Base-by-base conservation (phyloP, 257 asterid genomes). In the Nyctanthes arbortristis region DNA sequence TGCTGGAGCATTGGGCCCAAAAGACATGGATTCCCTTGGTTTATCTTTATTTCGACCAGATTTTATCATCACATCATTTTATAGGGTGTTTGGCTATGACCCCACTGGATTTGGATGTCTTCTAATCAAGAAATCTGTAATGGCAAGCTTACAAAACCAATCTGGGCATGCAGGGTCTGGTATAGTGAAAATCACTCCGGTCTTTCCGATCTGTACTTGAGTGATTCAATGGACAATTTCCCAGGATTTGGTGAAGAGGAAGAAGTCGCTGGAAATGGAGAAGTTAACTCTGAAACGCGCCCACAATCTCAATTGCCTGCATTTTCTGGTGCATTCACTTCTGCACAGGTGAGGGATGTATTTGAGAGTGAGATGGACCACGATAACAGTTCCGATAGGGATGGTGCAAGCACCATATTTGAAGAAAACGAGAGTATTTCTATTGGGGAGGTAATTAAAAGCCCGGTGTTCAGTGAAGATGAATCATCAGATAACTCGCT, bases 31-130 rank as follows among this genome's bases (percentile, higher is more conserved):
- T 73, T 91, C 99, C 58, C 96, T 94, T 29, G 99, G 99, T 6
- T 73, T 94, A 80, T 94, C 99, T 74, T 80, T 94, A 18, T 94
- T 94, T 77, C 80, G 99, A 18, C 99, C 99, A 0, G 99, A 94
- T 80, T 94, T 94, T 69, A 94, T 94, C 61, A 86, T 94, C 77
- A 91, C 99, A 3, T 94, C 99, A 2, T 94, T 94, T 57, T 94
- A 91, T 78, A 85, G 93, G 78, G 99, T 94, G 32, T 94, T 94
- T 69, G 99, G 99, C 16, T 91, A 84, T 75, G 99, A 94, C 68
- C 99, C 97, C 0, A 94, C 96, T 81, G 99, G 99, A 73, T 94
- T 94, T 59, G 99, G 99, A 40, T 91, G 97, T 73, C 99, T 94
- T 66, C 83, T 94, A 61, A 94, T 94, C 54, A 94, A 94, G 83